These are phyloP conservation scores for Meredithiella fracta DNA, from an alignment of 2,329 filamentous ascomycete species.

Conservation along the genomic window DNA sequence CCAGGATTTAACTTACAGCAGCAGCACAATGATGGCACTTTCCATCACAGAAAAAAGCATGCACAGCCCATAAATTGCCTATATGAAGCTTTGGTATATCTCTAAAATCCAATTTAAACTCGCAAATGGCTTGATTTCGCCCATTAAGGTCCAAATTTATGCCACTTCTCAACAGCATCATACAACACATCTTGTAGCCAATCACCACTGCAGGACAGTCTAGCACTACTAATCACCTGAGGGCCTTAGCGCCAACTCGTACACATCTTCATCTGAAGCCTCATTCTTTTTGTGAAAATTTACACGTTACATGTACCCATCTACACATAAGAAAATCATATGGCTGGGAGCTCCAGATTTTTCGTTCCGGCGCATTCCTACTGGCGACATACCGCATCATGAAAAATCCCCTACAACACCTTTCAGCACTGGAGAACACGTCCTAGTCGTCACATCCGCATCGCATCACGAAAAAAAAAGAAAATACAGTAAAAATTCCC, in stretches of 20 bases:
- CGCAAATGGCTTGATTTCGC: no score
- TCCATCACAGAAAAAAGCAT: not conserved
- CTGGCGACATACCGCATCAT: not conserved
- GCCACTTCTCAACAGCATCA: no score
- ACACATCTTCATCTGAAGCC: no score
- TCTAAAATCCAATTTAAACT: not conserved
- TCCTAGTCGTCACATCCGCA: not conserved
- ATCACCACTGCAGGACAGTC: no score
- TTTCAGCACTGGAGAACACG: not conserved
- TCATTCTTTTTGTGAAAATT: not conserved
- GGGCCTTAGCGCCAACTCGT: no score
- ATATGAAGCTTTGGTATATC: not conserved
- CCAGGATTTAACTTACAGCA: constrained; percentile 2
- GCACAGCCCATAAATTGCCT: not conserved
- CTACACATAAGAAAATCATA: not conserved
- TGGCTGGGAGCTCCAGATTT: not conserved
- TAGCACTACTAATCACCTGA: no score
- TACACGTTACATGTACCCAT: not conserved
- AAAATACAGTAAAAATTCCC: no score
- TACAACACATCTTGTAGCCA: no score
- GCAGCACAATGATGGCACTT: not conserved
- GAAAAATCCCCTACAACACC: not conserved
- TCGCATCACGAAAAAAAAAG: not conserved
- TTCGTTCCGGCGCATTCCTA: not conserved
- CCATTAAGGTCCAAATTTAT: no score